Conservation (phyloP, 2,329 filamentous ascomycete species). For the Nannizzia gypsea region DNA sequence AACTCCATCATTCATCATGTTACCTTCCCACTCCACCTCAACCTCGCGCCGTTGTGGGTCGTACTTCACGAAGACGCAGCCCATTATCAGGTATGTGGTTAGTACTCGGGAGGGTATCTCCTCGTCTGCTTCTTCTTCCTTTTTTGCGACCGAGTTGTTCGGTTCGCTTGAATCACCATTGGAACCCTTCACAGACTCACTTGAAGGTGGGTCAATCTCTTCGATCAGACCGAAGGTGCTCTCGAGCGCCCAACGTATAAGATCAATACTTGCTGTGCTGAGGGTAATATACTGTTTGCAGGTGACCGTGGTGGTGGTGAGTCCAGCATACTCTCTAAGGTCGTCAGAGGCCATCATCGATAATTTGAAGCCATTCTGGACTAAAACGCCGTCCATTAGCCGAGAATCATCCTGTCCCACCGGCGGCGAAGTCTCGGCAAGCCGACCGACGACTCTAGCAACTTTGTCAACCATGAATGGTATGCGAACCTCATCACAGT, state of each 20-base stretch:
- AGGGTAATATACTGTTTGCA: conserved; percentile 86
- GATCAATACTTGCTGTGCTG: conserved; percentile 74
- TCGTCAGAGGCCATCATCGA: conserved; percentile 96
- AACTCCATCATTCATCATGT: conserved; percentile 93
- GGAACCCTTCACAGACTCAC: conserved; percentile 14
- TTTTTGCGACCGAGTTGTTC: conserved; percentile 19
- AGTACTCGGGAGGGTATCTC: conserved; percentile 29
- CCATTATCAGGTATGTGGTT: conserved; percentile 62
- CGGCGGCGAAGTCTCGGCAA: conserved; percentile 69
- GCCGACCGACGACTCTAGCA: conserved; percentile 88
- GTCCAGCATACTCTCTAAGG: conserved; percentile 86
- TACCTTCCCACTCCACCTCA: conserved; percentile 93
- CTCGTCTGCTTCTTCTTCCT: conserved; percentile 35
- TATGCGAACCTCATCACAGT: conserved; percentile 89
- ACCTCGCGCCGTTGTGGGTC: conserved; percentile 60
- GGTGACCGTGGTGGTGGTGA: conserved; percentile 86
- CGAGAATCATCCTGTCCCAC: conserved; percentile 36
- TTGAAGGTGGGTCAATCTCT: conserved; percentile 24
- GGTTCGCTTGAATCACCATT: conserved; percentile 17
- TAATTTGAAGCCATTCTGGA: conserved; percentile 96
- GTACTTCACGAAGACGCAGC: conserved; percentile 73
- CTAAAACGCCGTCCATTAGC: conserved; percentile 77
- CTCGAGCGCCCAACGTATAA: conserved; percentile 89
- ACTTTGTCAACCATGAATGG: conserved; percentile 93
- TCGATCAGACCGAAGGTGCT: conserved; percentile 86